Evolutionary conservation across 495 filamentous ascomycete genomes (phyloP), one percentile per base, ranked within the genome.

Genomic region (Aspergillus coremiiformis): DNA sequence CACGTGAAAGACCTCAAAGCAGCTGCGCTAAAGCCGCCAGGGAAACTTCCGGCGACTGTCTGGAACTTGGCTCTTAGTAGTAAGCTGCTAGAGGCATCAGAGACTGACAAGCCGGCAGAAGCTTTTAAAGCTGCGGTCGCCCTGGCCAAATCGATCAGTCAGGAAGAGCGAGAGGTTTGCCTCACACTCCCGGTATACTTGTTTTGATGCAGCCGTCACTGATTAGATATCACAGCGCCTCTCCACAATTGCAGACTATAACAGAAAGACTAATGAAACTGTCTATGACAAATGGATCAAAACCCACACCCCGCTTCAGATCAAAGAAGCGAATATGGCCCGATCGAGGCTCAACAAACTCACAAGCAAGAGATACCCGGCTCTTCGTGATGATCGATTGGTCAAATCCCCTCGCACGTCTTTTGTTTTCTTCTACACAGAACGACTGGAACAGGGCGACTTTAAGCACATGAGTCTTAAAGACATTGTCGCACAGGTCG

Each of bases 311-410:
- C 75, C 78, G 2, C 53, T 68, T 4, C 64, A 82, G 53, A 86
- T 90, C 47, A 57, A 67, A 33, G 54, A 69, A 2, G 87, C 87
- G 50, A 91, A 89, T 65, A 42, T 5, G 0, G 88, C 87, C 17
- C 84, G 89, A 35, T 47, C 15, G 0, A 12, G 15, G 2, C 73
- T 91, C 10, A 66, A 61, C 2, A 65, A 63, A 23, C 44, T 68
- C 4, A 44, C 17, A 7, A 49, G 46, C 8, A 64, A 56, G 10
- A 50, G 47, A 14, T 48, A 39, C 57, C 4, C 1, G 2, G 39
- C 19, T 3, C 56, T 89, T 53, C 53, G 62, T 0, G 87, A 91
- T 60, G 74, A 81, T 9, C 78, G 88, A 12, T 53, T 67, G 21
- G 81, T 84, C 43, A 84, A 81, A 59, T 30, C 51, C 1, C 67